phyloP scores from a whole-genome alignment of 2,329 filamentous ascomycete genomes.

The Ophiocordyceps sinensis region DNA sequence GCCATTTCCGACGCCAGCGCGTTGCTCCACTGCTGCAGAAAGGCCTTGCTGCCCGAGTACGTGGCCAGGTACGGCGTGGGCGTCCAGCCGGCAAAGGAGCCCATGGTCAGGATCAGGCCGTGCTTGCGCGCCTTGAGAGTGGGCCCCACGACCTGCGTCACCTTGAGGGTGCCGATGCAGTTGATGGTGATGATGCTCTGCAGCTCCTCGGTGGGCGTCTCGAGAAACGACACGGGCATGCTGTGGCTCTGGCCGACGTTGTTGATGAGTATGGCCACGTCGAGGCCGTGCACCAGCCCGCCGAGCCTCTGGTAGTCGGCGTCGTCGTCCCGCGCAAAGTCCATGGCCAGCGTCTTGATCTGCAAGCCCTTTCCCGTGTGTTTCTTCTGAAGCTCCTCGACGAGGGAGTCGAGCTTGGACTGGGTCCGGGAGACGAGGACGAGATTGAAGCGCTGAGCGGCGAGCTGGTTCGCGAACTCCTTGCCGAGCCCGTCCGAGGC shows the following conservation, averaged over 20 bases:
- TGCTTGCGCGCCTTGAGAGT: conserved; percentile 72
- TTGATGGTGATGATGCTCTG: conserved; percentile 90
- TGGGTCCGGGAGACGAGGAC: conserved; percentile 91
- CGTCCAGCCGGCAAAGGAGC: conserved; percentile 84
- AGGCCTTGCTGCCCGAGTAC: conserved; percentile 95
- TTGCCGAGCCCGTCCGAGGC: conserved; percentile 95
- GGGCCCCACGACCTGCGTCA: conserved; percentile 74
- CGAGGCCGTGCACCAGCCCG: conserved; percentile 53
- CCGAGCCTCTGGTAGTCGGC: conserved; percentile 65
- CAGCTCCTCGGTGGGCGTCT: conserved; percentile 68
- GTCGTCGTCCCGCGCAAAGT: conserved; percentile 70
- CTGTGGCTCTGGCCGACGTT: conserved; percentile 92
- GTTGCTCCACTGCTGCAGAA: conserved; percentile 91
- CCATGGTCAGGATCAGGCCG: conserved; percentile 92
- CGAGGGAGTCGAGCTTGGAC: conserved; percentile 71
- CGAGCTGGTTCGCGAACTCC: conserved; percentile 85
- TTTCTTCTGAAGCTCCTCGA: conserved; percentile 58
- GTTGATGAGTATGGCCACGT: conserved; percentile 83
- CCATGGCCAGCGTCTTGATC: conserved; percentile 76
- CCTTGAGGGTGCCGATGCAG: conserved; percentile 76
- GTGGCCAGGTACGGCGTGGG: conserved; percentile 88
- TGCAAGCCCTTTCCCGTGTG: conserved; percentile 46
- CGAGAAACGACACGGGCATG: conserved; percentile 79
- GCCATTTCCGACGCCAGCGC: conserved; percentile 73
- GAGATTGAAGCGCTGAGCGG: conserved; percentile 84